phyloP scores from a whole-genome alignment of 2,329 filamentous ascomycete genomes.

The Mollisiaceae sp. region DNA sequence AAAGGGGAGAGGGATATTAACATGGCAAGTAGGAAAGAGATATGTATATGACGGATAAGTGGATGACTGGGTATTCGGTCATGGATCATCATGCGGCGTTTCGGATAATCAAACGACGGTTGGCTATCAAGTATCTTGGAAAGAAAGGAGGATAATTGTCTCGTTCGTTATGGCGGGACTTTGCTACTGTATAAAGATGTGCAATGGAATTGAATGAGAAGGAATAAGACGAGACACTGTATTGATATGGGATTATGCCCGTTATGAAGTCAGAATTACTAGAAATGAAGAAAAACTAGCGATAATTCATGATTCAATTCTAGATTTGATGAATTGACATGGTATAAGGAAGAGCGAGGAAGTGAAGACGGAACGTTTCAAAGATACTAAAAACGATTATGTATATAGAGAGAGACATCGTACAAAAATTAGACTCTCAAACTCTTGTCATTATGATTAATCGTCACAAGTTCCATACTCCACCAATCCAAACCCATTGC shows the following conservation, averaged over 20 bases:
- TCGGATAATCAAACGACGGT: background rate
- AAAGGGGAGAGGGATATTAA: too few relatives aligned
- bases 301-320: background rate
- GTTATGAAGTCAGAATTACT: background rate
- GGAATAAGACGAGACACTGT: background rate
- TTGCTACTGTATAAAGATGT: slow-evolving; percentile 3
- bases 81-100: slow-evolving; percentile 8
- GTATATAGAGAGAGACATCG: slow-evolving; percentile 15
- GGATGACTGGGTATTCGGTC: background rate
- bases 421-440: background rate
- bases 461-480: background rate
- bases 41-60: background rate
- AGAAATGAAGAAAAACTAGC: background rate
- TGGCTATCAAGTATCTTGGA: background rate
- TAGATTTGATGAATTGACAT: background rate
- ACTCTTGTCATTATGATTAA: background rate
- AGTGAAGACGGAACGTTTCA: background rate
- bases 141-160: background rate
- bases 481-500: background rate
- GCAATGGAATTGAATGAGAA: background rate
- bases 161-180: background rate
- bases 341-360: background rate
- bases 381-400: slow-evolving; percentile 2
- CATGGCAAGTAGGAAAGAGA: background rate
- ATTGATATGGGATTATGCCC: slow-evolving; percentile 5